Base-by-base conservation (phyloP, 2,329 filamentous ascomycete species). In the Trichoderma arundinaceum region DNA sequence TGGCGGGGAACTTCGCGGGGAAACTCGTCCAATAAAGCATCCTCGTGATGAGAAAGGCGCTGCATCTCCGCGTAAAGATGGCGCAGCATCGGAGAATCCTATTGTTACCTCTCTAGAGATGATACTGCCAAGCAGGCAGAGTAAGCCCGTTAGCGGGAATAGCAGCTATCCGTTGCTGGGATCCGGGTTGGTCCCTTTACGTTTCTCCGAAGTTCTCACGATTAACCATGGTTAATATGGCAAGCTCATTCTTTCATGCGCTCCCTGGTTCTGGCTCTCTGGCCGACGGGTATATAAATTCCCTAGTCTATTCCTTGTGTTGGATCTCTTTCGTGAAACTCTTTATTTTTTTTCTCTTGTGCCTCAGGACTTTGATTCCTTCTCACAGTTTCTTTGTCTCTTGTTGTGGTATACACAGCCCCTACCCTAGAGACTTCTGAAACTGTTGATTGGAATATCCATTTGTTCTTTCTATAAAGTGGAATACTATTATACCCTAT, bases 41-140 rank as follows among this genome's bases (percentile, higher is more conserved):
- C 39, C 60, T 63, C 60, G 60, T 63, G 60, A 63, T 63, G 10
- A 19, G 43, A 32, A 33, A 33, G 38, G 2, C 22, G 22, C 28
- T 28, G 44, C 44, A 12, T 4, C 22, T 28, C 22, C 22, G 22
- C 22, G 22, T 28, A n/a, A 15, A 28, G 60, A 46, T 53, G 49
- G 60, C 48, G 60, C 60, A n/a, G 38, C 41, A 35, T 54, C 60
- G 60, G 60, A 63, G 60, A 63, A 63, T 63, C 60, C 49, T 63
- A 33, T 39, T 32, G 28, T 4, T 63, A n/a, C 38, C 44, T 28
- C 39, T 7, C 17, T 54, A 28, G 41, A 22, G 13, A 46, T 12
- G 32, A 54, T n/a, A 9, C n/a, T 35, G 49, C 60, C 49, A 53
- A 63, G 60, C 32, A n/a, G 48, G 17, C 44, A 28, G 48, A 17